Evolutionary conservation across 805 yeast genomes (phyloP), one percentile per base, ranked within the genome.

Genomic region (Wilhelminamyces savonicus): DNA sequence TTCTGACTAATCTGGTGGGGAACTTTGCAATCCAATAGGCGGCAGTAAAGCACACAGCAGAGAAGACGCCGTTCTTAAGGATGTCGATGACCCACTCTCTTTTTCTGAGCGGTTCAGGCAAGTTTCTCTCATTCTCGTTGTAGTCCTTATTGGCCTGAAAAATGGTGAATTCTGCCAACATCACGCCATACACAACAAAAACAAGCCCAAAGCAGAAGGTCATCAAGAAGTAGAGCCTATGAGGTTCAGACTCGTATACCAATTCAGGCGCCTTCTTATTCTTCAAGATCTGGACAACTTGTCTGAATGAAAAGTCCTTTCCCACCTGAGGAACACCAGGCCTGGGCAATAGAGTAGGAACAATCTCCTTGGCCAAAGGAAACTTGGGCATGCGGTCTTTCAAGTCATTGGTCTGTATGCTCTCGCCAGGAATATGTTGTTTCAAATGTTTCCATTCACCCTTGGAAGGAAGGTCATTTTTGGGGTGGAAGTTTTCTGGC

Each of bases 201-300:
- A 79, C 76, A 22, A 82, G 57, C 0, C 87, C 84, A 46, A 80
- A 66, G 26, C 83, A 75, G 37, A 78, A 74, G 48, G 83, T 73
- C 13, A 76, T 70, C 8, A 82, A 59, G 51, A 83, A 84, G 52
- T 83, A 85, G 19, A 82, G 62, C 33, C 82, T 62, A 49, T 85
- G 94, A 0, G 92, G 83, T 54, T 85, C 94, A 16, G 87, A 76
- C 61, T 83, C 90, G 54, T 84, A 85, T 25, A 84, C 67, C 31
- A 84, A 60, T 46, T 83, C 94, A 1, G 90, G 90, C 27, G 70
- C 67, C 9, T 55, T 57, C 41, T 78, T 74, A 23, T 60, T 57
- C 35, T 69, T 62, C 36, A 84, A 57, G 8, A 72, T 66, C 33
- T 69, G 69, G 43, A 80, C 60, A 57, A 85, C 76, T 48, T 79